phyloP scores from a whole-genome alignment of 1,284 basidiomycete genomes.

The Austropuccinia psidii region DNA sequence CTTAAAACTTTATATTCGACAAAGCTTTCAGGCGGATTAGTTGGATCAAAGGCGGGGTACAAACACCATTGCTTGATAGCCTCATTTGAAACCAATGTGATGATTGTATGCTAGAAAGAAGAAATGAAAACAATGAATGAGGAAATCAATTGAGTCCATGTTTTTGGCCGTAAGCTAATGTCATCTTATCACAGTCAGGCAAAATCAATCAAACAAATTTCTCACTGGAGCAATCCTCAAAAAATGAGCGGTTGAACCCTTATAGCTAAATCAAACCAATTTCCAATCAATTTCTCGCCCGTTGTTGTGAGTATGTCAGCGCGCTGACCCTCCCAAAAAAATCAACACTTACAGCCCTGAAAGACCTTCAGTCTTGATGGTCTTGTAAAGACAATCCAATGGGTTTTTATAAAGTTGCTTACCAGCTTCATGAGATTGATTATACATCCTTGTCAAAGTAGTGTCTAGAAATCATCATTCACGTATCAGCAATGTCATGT shows the following conservation, averaged over 20 bases:
- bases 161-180: neutral
- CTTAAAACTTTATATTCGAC: no score
- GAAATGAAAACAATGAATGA: neutral
- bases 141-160: neutral
- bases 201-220: neutral
- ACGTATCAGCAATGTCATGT: constrained; percentile 13
- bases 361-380: constrained; percentile 78
- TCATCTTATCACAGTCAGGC: neutral
- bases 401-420: constrained; percentile 82
- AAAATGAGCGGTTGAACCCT: constrained; percentile 46
- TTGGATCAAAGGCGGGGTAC: neutral
- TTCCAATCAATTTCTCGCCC: no score
- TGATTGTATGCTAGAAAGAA: constrained; percentile 42
- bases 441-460: constrained; percentile 89
- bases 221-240: constrained; percentile 44
- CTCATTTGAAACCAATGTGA: constrained; percentile 44
- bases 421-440: constrained; percentile 59
- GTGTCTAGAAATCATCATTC: constrained; percentile 56
- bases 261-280: constrained; percentile 39
- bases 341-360: constrained; percentile 52
- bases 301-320: no score
- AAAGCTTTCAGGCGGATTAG: no score
- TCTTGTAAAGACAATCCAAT: constrained; percentile 94
- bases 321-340: neutral
- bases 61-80: constrained; percentile 29